Base-by-base conservation (phyloP, 2,329 filamentous ascomycete species). In the Neophaeococcomyces aloes region DNA sequence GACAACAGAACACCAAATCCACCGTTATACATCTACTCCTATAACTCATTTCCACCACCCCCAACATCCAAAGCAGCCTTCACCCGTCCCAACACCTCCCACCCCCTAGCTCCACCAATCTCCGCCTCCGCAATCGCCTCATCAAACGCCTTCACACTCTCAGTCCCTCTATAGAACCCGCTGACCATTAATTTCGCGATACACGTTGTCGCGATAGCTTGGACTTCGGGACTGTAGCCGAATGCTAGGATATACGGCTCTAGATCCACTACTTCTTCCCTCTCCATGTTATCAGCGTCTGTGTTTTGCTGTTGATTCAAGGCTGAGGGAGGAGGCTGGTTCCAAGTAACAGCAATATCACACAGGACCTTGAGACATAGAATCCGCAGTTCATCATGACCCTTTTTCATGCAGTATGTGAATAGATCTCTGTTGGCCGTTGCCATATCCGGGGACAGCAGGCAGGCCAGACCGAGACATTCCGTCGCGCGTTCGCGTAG, bases 371-470 rank as follows among this genome's bases (percentile, higher is more conserved):
- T 86, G 25, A 96, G 67, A 0, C 87, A 84, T 7, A 87, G 94
- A 39, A 89, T 84, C 61, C 96, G 89, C 30, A 98, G 71, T 0
- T 82, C 79, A 7, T 91, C 80, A 58, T 95, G 87, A 1, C 91
- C 91, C 67, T 94, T 94, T 63, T 71, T 83, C 66, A 93, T 95
- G 69, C 94, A 95, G 61, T 94, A 88, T 62, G 95, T 84, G 65
- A 98, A 98, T 2, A 98, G 74, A 0, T 79, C 82, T 51, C 96
- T 70, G 60, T 98, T 96, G 61, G 94, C 87, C 59, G 89, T 82
- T 0, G 91, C 91, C 17, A 96, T 77, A 7, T 86, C 86, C 65
- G 79, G 86, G 59, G 94, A 88, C 6, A 98, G 78, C 23, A 98
- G 73, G 53, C 88, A 88, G 61, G 87, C 95, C 7, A 98, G 72